A percentile compares a stretch with the other conserved stretches of the same genome.
Evolutionary conservation across 108 stramenopile genomes (phyloP).

Genomic region (Skeletonema menzelii): DNA sequence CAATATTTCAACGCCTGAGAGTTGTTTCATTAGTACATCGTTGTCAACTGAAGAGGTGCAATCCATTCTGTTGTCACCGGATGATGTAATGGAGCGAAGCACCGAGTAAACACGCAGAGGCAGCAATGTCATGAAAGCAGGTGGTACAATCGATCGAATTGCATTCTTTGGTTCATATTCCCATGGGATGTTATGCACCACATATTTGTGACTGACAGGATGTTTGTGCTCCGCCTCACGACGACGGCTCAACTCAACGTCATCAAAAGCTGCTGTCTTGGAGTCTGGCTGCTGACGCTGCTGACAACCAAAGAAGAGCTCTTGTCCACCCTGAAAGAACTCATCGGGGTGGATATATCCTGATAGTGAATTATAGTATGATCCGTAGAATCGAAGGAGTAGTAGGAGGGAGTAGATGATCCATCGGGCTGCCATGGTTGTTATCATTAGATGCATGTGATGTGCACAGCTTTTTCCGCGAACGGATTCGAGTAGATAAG

Average conservation of each 20-base stretch:
- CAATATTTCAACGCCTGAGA: constrained; percentile 64
- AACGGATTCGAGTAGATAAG: no score
- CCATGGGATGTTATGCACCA: constrained; percentile 57
- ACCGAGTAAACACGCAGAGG: constrained; percentile 54
- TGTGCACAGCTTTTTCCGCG: no score
- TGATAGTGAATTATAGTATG: constrained; percentile 31
- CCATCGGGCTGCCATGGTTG: constrained; percentile 12
- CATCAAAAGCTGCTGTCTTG: not conserved
- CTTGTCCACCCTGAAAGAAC: constrained; percentile 85
- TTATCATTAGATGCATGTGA: not conserved
- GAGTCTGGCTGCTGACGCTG: not conserved
- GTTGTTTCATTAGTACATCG: constrained; percentile 19
- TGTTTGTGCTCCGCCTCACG: not conserved
- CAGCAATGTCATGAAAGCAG: constrained; percentile 64
- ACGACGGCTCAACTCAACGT: not conserved
- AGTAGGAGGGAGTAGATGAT: constrained; percentile 39
- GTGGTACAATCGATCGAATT: constrained; percentile 75
- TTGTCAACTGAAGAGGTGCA: not conserved
- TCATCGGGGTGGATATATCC: constrained; percentile 89
- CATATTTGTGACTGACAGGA: constrained; percentile 1
- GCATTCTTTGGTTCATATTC: constrained; percentile 77
- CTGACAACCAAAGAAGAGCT: constrained; percentile 68
- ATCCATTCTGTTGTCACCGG: not conserved
- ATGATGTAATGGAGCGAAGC: constrained; percentile 4
- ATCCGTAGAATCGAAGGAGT: constrained; percentile 36